Conservation (phyloP, 306 rosid species). For the Dryas drummondii region DNA sequence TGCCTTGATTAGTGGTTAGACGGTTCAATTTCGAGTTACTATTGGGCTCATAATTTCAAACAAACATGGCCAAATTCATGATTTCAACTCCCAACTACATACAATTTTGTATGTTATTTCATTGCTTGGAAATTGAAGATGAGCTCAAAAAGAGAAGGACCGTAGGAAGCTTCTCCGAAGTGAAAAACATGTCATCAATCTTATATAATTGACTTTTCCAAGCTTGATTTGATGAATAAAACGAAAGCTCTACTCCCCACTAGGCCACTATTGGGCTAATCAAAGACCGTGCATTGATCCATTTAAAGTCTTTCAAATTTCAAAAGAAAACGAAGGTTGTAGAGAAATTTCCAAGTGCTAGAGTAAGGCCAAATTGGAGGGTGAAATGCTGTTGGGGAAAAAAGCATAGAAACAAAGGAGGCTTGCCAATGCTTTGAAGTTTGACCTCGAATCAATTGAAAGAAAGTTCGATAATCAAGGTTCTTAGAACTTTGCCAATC, state of each 20-base stretch:
- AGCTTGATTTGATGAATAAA: neutral
- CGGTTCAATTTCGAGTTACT: too few species aligned
- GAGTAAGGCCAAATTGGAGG: conserved; percentile 22
- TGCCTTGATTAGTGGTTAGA: too few species aligned
- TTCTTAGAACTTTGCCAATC: conserved; percentile 11
- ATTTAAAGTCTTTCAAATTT: neutral
- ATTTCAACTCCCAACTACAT: neutral
- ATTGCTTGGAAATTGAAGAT: neutral
- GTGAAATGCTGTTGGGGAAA: conserved; percentile 1
- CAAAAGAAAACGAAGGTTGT: neutral
- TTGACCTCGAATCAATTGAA: conserved; percentile 18
- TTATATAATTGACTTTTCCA: neutral
- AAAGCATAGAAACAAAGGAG: conserved; percentile 26
- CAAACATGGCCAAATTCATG: neutral
- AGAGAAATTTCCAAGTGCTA: conserved; percentile 18
- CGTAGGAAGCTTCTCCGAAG: conserved; percentile 15
- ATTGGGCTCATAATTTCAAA: neutral
- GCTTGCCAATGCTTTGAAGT: neutral
- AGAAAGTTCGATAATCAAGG: conserved; percentile 8
- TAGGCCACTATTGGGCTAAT: neutral
- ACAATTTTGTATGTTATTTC: neutral
- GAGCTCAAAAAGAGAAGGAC: neutral
- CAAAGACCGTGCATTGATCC: conserved; percentile 14
- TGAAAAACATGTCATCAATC: neutral
- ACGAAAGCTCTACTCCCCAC: conserved; percentile 1